These are phyloP conservation scores for Fusarium subglutinans DNA, from an alignment of 2,329 filamentous ascomycete species.

Conservation along the genomic window DNA sequence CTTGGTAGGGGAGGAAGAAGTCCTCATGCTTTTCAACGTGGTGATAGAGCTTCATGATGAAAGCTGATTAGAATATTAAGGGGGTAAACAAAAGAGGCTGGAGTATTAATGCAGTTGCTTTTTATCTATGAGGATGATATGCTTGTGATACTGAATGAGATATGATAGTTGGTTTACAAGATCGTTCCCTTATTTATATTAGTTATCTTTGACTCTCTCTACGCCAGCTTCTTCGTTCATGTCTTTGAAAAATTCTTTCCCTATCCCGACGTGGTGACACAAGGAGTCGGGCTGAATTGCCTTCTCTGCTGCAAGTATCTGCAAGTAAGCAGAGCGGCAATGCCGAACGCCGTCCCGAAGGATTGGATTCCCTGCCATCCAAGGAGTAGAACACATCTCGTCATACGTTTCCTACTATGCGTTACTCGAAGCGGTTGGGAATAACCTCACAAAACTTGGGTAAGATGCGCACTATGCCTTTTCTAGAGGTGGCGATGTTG, in stretches of 20 bases:
- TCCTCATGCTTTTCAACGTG: conserved; percentile 13
- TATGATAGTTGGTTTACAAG: neutral
- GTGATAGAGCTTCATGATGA: conserved; percentile 2
- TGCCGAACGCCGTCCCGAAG: neutral
- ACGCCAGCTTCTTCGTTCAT: accelerated
- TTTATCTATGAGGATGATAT: neutral
- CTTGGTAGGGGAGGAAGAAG: conserved; percentile 5
- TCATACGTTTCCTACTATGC: neutral
- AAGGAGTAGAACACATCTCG: neutral
- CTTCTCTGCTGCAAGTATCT: neutral
- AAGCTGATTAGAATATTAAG: neutral
- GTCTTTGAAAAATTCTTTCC: neutral
- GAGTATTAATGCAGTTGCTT: neutral
- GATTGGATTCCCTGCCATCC: neutral
- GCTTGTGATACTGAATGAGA: neutral
- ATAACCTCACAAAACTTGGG: neutral
- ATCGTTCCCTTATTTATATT: neutral
- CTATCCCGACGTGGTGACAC: neutral
- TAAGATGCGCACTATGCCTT: neutral
- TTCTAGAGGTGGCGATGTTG: neutral
- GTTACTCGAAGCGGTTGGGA: neutral
- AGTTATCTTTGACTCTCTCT: accelerated
- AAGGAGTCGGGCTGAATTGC: neutral
- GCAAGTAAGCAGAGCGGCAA: neutral
- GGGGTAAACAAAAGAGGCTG: no score